Percentiles rank a stretch among this genome's conserved stretches.
Evolutionary conservation across 129 eudicot species (phyloP).

Genomic region (Chrysanthemum seticuspe): DNA sequence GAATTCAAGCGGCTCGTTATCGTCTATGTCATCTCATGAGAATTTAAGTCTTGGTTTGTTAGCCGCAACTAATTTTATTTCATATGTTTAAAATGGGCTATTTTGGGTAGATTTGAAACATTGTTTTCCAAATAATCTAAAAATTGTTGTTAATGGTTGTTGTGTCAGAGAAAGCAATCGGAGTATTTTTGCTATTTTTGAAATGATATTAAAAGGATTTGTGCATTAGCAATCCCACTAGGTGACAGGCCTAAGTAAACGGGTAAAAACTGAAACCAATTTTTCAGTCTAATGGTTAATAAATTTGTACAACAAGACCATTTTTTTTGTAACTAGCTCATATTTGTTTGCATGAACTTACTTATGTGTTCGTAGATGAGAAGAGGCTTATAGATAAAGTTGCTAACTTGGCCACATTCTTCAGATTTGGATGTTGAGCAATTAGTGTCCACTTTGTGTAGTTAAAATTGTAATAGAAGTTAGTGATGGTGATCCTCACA

Average conservation of each 20-base stretch:
- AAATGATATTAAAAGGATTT: no score
- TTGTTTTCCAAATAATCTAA: no score
- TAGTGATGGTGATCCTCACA: slow-evolving; percentile 52
- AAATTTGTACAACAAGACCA: no score
- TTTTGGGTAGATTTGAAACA: not conserved
- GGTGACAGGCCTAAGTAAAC: no score
- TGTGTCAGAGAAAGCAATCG: no score
- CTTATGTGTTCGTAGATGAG: slow-evolving; percentile 38
- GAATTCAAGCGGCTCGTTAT: slow-evolving; percentile 62
- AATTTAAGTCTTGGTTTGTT: slow-evolving; percentile 41
- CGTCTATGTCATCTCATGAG: slow-evolving; percentile 27
- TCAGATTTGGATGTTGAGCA: slow-evolving; percentile 62
- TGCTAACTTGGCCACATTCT: slow-evolving; percentile 41
- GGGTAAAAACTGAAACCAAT: no score
- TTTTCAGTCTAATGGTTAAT: not conserved
- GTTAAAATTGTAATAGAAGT: slow-evolving; percentile 43
- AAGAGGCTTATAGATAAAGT: slow-evolving; percentile 52
- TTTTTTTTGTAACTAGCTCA: no score
- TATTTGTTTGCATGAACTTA: slow-evolving; percentile 26
- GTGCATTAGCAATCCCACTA: no score
- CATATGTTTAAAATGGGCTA: slow-evolving; percentile 25
- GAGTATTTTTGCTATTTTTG: no score
- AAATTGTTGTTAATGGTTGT: no score
- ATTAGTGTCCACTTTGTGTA: slow-evolving; percentile 62
- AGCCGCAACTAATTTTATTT: slow-evolving; percentile 47